Evolutionary conservation across 768 basidiomycete genomes (phyloP).

Genomic region (Asterophora parasitica): DNA sequence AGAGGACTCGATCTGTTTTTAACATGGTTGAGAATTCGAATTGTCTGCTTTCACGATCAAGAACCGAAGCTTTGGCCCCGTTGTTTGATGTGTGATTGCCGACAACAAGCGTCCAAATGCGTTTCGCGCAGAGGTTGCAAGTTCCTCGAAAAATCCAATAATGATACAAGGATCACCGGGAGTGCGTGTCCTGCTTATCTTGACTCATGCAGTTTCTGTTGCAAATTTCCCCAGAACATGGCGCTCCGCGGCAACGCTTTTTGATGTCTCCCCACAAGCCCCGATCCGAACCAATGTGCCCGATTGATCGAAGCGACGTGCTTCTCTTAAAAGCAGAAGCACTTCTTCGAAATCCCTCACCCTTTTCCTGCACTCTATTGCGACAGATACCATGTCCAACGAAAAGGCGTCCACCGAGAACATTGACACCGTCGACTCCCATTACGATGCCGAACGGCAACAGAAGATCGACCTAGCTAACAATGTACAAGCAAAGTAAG

Average conservation of each 20-base stretch:
- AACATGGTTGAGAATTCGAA: too few relatives aligned
- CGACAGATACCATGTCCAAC: too few relatives aligned
- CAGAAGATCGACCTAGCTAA: slow-evolving; percentile 28
- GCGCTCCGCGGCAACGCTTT: not conserved
- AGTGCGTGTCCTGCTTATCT: too few relatives aligned
- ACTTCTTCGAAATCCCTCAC: too few relatives aligned
- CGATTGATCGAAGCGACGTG: slow-evolving; percentile 7
- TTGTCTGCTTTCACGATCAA: too few relatives aligned
- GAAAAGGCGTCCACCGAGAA: slow-evolving; percentile 24
- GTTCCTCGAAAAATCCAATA: too few relatives aligned
- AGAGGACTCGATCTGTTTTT: not conserved
- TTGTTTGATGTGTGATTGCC: slow-evolving; percentile 10
- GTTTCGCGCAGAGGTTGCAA: too few relatives aligned
- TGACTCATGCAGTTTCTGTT: too few relatives aligned
- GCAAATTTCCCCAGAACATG: not conserved
- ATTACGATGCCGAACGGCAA: slow-evolving; percentile 23
- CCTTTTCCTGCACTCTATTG: too few relatives aligned
- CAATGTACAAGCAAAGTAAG: slow-evolving; percentile 39
- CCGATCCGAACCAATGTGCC: slow-evolving; percentile 3
- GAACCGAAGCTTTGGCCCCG: not conserved
- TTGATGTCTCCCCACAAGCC: not conserved
- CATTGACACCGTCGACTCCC: slow-evolving; percentile 1
- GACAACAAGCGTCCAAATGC: not conserved
- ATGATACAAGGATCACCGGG: too few relatives aligned
- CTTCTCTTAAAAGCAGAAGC: slow-evolving; percentile 8